phyloP scores from a whole-genome alignment of 495 filamentous ascomycete genomes.

The Tuber brumale region DNA sequence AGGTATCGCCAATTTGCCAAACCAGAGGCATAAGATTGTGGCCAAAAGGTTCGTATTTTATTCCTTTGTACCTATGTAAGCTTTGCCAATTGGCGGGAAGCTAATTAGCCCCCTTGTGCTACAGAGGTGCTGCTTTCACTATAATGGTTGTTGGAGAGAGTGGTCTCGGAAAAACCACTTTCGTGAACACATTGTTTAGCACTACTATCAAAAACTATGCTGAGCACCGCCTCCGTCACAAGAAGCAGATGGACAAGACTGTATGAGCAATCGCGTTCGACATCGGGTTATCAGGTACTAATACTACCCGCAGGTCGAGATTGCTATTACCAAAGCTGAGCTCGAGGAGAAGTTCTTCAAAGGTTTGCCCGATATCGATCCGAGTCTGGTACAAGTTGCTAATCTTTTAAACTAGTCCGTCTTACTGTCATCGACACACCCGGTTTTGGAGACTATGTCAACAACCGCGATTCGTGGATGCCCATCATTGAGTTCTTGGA shows the following conservation, averaged over 20 bases:
- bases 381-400: conserved; percentile 2
- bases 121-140: conserved; percentile 82
- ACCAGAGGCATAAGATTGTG: conserved; percentile 99
- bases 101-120: conserved; percentile 18
- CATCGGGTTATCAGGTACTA: neutral
- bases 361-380: conserved; percentile 51
- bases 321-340: conserved; percentile 99
- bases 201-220: conserved; percentile 99
- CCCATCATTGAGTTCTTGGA: conserved; percentile 99
- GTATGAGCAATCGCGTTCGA: conserved; percentile 41
- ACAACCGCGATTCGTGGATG: conserved; percentile 99
- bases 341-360: conserved; percentile 99
- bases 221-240: conserved; percentile 95
- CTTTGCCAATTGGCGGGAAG: neutral
- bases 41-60: conserved; percentile 62
- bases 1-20: conserved; percentile 99
- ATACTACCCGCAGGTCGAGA: conserved; percentile 56
- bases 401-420: conserved; percentile 57
- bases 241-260: conserved; percentile 98
- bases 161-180: conserved; percentile 96
- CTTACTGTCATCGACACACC: conserved; percentile 98
- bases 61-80: neutral
- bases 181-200: conserved; percentile 99
- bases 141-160: conserved; percentile 99
- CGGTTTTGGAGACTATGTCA: conserved; percentile 98